Percentiles rank a stretch among this genome's conserved stretches.
Evolutionary conservation across 2,329 filamentous ascomycete species (phyloP).

Genomic region (Colletotrichum horii): DNA sequence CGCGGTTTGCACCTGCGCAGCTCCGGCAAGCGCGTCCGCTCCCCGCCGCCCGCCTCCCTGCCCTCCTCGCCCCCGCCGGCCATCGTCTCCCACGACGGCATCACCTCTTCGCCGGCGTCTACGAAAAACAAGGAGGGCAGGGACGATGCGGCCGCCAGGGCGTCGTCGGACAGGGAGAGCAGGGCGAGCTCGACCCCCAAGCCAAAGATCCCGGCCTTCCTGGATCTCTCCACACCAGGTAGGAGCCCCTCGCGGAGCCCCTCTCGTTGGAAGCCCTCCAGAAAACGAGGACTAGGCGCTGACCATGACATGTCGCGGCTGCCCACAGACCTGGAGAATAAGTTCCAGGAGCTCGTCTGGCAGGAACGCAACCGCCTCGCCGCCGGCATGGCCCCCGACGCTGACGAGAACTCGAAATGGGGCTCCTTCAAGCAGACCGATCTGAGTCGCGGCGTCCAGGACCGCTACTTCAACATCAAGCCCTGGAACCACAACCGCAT

Average conservation of each 20-base stretch:
- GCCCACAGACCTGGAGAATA: constrained; percentile 27
- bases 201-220: constrained; percentile 42
- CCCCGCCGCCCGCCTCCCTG: constrained; percentile 36
- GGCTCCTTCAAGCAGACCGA: constrained; percentile 37
- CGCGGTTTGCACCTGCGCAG: constrained; percentile 49
- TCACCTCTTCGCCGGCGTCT: constrained; percentile 23
- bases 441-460: constrained; percentile 51
- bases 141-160: neutral
- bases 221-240: constrained; percentile 43
- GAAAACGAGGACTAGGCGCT: constrained; percentile 11
- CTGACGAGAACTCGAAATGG: constrained; percentile 37
- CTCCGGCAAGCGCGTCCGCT: constrained; percentile 53
- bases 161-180: neutral
- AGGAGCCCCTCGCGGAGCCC: constrained; percentile 16
- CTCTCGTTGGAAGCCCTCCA: neutral
- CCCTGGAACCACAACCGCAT: constrained; percentile 89
- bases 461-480: constrained; percentile 89
- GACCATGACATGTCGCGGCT: neutral
- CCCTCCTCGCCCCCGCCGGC: constrained; percentile 25
- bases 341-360: constrained; percentile 60
- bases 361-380: constrained; percentile 54
- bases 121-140: constrained; percentile 4
- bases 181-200: neutral
- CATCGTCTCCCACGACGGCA: constrained; percentile 41
- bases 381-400: constrained; percentile 42